Conservation (phyloP, 2,329 filamentous ascomycete genomes). For the Zasmidium cellare region DNA sequence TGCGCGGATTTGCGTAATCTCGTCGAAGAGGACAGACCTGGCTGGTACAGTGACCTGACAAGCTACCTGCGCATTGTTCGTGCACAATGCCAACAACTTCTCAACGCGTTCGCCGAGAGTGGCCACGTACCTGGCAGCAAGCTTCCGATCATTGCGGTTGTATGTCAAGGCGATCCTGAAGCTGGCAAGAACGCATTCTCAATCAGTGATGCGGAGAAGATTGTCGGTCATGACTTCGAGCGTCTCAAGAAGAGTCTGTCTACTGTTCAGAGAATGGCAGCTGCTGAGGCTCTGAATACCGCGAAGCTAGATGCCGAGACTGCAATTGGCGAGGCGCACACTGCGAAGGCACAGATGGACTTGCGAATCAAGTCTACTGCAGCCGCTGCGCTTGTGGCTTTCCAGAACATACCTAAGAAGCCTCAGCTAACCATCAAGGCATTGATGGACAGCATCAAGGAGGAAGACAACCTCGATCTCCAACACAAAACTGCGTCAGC, state of each 20-base stretch:
- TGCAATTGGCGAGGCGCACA: conserved; percentile 77
- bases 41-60: conserved; percentile 84
- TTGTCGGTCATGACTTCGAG: conserved; percentile 82
- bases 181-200: conserved; percentile 93
- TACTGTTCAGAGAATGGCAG: conserved; percentile 82
- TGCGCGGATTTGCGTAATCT: conserved; percentile 68
- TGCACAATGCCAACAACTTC: conserved; percentile 84
- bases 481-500: conserved; percentile 84
- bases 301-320: conserved; percentile 68
- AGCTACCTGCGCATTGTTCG: conserved; percentile 86
- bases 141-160: conserved; percentile 78
- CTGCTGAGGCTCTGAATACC: conserved; percentile 75
- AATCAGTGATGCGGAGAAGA: conserved; percentile 81
- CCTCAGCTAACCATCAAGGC: conserved; percentile 89
- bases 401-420: conserved; percentile 87
- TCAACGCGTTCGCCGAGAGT: conserved; percentile 89
- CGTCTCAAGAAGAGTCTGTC: conserved; percentile 85
- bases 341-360: conserved; percentile 78
- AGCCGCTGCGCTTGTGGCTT: conserved; percentile 83
- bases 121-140: conserved; percentile 75
- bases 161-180: conserved; percentile 90
- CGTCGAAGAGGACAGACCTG: conserved; percentile 77
- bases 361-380: conserved; percentile 82
- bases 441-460: conserved; percentile 98
- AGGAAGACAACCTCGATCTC: conserved; percentile 85